These are phyloP conservation scores for Cinnamomum micranthum DNA, from an alignment of 164 flowering plant genomes.

Conservation along the genomic window DNA sequence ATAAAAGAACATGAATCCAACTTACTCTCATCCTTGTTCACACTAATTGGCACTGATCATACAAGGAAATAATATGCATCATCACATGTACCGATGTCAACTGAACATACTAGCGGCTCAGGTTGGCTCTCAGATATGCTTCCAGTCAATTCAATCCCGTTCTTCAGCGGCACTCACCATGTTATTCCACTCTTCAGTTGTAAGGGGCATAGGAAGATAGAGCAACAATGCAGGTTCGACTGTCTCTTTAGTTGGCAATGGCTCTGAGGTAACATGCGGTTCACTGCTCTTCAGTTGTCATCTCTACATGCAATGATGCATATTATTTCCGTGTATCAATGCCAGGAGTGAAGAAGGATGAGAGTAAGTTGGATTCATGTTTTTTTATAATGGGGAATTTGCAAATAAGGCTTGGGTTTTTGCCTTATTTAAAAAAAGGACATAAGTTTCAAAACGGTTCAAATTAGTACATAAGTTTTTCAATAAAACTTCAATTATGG, in stretches of 20 bases:
- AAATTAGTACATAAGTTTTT: too few species aligned
- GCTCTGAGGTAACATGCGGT: too few species aligned
- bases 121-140: slow-evolving; percentile 48
- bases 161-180: slow-evolving; percentile 32
- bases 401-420: too few species aligned
- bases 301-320: slow-evolving; percentile 57
- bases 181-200: slow-evolving; percentile 38
- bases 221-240: slow-evolving; percentile 39
- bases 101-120: slow-evolving; percentile 51
- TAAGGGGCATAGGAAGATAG: slow-evolving; percentile 46
- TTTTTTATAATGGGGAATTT: too few species aligned
- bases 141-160: slow-evolving; percentile 53
- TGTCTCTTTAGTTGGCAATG: slow-evolving; percentile 38
- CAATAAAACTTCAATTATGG: too few species aligned
- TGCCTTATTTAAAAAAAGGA: too few species aligned
- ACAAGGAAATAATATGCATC: slow-evolving; percentile 63
- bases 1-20: not conserved
- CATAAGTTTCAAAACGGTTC: too few species aligned
- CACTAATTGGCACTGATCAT: slow-evolving; percentile 68
- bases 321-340: slow-evolving; percentile 64
- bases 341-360: slow-evolving; percentile 70
- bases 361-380: slow-evolving; percentile 36
- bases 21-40: slow-evolving; percentile 63
- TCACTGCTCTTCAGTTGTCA: slow-evolving; percentile 30
- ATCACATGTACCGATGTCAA: slow-evolving; percentile 60